These are phyloP conservation scores for Circinella minor DNA, from an alignment of 371 early-diverging fungal genomes.

Conservation along the genomic window DNA sequence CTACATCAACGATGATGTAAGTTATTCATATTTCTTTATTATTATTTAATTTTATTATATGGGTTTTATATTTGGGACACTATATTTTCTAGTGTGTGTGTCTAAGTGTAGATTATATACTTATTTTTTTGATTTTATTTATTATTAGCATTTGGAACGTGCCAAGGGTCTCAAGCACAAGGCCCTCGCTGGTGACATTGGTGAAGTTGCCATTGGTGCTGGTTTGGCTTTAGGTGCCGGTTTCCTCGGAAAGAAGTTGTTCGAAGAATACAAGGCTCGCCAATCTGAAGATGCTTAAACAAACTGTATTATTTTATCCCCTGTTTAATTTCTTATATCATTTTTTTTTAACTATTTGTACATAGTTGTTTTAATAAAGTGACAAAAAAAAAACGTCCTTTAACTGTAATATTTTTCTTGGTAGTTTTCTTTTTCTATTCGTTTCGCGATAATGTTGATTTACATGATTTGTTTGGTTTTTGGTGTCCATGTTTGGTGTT, in stretches of 20 bases:
- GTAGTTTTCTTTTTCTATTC: too few relatives aligned
- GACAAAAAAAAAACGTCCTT: not conserved
- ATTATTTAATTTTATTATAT: too few relatives aligned
- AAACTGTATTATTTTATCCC: conserved; percentile 5
- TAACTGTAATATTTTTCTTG: conserved; percentile 2
- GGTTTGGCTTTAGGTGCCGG: conserved; percentile 56
- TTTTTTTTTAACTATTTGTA: conserved; percentile 8
- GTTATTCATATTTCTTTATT: too few relatives aligned
- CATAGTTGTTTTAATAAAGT: conserved; percentile 13
- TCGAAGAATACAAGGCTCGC: conserved; percentile 33
- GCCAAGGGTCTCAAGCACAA: conserved; percentile 50
- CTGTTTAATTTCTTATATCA: not conserved
- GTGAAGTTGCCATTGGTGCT: conserved; percentile 49
- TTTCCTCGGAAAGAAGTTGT: conserved; percentile 53
- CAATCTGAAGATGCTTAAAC: conserved; percentile 24
- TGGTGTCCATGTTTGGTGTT: too few relatives aligned
- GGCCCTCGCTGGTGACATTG: conserved; percentile 49
- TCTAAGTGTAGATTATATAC: too few relatives aligned
- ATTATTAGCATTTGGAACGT: conserved; percentile 39
- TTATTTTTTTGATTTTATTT: too few relatives aligned
- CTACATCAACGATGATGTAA: conserved; percentile 38
- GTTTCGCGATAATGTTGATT: too few relatives aligned
- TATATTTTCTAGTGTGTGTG: too few relatives aligned
- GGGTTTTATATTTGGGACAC: too few relatives aligned
- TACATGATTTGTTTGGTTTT: too few relatives aligned